Evolutionary conservation across 352 stramenopile genomes (phyloP), one percentile per base, ranked within the genome.

Genomic region (Pythium plurisporium): DNA sequence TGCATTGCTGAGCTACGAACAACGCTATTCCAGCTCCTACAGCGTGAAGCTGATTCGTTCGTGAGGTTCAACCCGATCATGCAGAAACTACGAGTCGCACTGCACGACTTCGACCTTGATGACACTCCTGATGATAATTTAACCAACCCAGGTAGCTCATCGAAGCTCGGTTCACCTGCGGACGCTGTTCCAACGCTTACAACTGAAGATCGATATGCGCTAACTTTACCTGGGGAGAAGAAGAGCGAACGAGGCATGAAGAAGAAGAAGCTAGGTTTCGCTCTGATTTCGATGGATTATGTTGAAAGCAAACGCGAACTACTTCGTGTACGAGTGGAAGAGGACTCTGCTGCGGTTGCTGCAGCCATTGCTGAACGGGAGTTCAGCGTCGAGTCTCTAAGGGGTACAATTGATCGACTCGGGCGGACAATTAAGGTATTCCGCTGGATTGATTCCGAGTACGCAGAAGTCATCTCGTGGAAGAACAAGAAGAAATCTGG

Each of bases 401-500:
- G 76, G 7, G 70, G 70, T 23, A 95, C 84, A 20, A 82, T 93
- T 31, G 81, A 93, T 33, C 81, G 85, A 4, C 74, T 93, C 57
- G 69, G 70, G 30, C 77, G 82, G 12, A 75, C 86, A 17, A 70
- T 89, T 26, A 79, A 84, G 40, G 61, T 73, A 4, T 76, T 92
- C n/a, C 79, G 88, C 49, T 87, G 75, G 62, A 61, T 89, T 42
- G 85, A 93, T 55, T 71, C 79, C 19, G 72, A 87, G 46, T 95
- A 95, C 52, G 68, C 64, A 27, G 73, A 85, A 29, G 72, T 95
- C 15, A 95, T 95, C 52, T 76, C 81, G 19, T 95, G 85, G 85
- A 93, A 91, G 46, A 86, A 91, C 74, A 87, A 78, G 48, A 84
- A 79, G 49, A 91, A 89, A 50, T 95, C 85, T 8, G 68, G 64